A percentile compares a stretch with the other conserved stretches of the same genome.
Evolutionary conservation across 192 early-diverging fungal genomes (phyloP).

Genomic region (Backusella mclennaniae): DNA sequence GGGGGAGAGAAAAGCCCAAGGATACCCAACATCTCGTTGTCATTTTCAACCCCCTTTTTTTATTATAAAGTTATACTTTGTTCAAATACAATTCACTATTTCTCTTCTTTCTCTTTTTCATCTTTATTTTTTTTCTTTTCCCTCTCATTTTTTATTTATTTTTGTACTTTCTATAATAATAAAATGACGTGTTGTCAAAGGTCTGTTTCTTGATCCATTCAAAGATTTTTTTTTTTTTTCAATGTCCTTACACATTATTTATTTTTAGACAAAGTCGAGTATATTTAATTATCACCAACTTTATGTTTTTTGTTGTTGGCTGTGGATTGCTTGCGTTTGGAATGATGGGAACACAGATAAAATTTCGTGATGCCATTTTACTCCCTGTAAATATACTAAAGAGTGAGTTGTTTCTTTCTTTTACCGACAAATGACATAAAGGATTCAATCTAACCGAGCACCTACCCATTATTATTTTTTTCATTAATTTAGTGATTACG

Average conservation of each 20-base stretch:
- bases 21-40: not conserved
- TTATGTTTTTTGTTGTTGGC: conserved; percentile 9
- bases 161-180: not conserved
- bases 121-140: not conserved
- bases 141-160: not conserved
- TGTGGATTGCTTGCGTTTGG: conserved; percentile 20
- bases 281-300: conserved; percentile 14
- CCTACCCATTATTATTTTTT: not conserved
- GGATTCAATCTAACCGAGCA: not conserved
- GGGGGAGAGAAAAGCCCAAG: not conserved
- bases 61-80: not conserved
- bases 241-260: not conserved
- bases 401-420: not conserved
- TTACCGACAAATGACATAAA: no score
- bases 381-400: conserved; percentile 20
- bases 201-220: not conserved
- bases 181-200: conserved; percentile 23
- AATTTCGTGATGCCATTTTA: conserved; percentile 13
- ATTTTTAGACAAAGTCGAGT: conserved; percentile 9
- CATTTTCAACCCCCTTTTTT: not conserved
- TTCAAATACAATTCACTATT: not conserved
- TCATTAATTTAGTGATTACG: conserved; percentile 8
- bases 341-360: conserved; percentile 22
- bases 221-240: not conserved
- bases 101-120: conserved; percentile 10